Conservation (phyloP, 2,329 filamentous ascomycete species). For the Botrytis paeoniae region DNA sequence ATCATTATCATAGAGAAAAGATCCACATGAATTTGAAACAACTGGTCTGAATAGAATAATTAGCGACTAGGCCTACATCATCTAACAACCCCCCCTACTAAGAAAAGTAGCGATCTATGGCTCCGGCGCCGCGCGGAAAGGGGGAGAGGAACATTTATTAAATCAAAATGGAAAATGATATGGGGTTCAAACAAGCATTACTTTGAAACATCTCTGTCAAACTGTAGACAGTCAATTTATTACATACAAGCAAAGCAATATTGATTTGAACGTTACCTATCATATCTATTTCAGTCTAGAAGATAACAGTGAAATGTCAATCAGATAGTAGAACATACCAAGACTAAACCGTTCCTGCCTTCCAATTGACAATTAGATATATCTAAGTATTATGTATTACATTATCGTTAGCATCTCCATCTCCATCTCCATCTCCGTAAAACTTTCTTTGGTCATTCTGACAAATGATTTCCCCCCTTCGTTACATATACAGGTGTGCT, state of each 20-base stretch:
- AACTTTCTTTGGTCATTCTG: background rate
- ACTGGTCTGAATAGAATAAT: background rate
- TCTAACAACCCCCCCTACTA: background rate
- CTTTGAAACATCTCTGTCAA: background rate
- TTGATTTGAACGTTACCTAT: background rate
- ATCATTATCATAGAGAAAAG: background rate
- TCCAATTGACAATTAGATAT: background rate
- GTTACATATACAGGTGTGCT: background rate
- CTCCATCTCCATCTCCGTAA: background rate
- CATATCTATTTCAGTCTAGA: background rate
- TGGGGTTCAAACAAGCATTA: slow-evolving; percentile 7
- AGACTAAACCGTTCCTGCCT: background rate
- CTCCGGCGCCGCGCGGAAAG: slow-evolving; percentile 2
- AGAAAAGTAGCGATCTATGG: background rate
- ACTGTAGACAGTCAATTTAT: background rate
- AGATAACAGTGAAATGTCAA: background rate
- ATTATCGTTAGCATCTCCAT: background rate
- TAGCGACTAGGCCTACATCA: background rate
- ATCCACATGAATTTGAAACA: background rate
- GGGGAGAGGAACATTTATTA: background rate
- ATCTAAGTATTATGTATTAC: background rate
- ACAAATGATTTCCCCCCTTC: background rate
- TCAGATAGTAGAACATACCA: background rate
- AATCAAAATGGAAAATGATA: background rate
- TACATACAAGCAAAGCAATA: background rate